Conservation (phyloP, 2,329 filamentous ascomycete genomes). For the Aureobasidium sp. region DNA sequence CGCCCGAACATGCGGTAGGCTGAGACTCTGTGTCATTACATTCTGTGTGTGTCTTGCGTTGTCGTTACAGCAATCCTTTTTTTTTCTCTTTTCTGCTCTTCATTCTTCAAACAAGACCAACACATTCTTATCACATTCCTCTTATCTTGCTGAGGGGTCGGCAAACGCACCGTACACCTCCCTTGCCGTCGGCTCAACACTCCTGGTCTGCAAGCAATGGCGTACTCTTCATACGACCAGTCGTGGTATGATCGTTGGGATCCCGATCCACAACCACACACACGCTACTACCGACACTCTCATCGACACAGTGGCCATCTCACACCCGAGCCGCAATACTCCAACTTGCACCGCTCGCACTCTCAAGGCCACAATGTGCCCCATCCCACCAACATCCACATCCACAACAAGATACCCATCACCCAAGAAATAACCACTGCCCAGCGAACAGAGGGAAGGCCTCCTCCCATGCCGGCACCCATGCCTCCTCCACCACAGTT, state of each 20-base stretch:
- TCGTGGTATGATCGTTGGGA: not conserved
- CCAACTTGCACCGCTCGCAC: constrained; percentile 37
- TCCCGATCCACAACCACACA: not conserved
- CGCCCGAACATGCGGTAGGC: not conserved
- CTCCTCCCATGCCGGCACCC: not conserved
- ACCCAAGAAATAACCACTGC: constrained; percentile 25
- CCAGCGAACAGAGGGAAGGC: not conserved
- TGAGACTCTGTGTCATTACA: constrained; percentile 10
- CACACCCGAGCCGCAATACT: constrained; percentile 20
- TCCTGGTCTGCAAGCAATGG: not conserved
- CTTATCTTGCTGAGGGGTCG: not conserved
- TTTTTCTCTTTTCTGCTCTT: not conserved
- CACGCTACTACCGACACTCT: constrained; percentile 14
- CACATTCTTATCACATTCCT: constrained; percentile 4
- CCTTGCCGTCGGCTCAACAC: not conserved
- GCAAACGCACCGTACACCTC: not conserved
- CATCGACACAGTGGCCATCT: constrained; percentile 19
- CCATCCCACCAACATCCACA: constrained; percentile 38
- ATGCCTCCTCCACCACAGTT: constrained; percentile 15
- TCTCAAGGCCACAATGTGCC: constrained; percentile 37
- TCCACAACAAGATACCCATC: constrained; percentile 37
- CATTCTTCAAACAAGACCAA: not conserved
- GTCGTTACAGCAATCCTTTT: not conserved
- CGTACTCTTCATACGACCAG: not conserved
- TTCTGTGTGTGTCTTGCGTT: not conserved